Evolutionary conservation across 352 stramenopile genomes (phyloP), one percentile per base, ranked within the genome.

Genomic region (Pythium myriotylum): DNA sequence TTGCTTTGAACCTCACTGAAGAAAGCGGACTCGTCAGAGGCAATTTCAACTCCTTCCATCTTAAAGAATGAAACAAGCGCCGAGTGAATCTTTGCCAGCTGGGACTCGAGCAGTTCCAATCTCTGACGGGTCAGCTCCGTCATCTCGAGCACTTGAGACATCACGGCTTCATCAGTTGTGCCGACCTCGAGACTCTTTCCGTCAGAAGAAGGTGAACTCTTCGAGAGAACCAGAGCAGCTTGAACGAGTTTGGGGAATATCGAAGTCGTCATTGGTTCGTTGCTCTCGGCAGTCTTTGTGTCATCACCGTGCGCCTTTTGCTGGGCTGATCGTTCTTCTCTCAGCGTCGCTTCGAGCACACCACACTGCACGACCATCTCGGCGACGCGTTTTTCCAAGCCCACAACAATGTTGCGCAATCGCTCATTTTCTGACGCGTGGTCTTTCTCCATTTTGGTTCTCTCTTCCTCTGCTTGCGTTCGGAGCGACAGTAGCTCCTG

Each of bases 41-140:
- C 37, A 1, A 66, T 22, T 29, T 17, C 27, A 14, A 72, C 54
- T 4, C 47, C 48, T 20, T 83, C 65, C 10, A 66, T 62, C 23
- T 26, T 8, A 24, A 77, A 53, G 39, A 83, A 83, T 20, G 65
- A 73, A 7, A 33, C 54, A 4, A 80, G 54, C 1, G 39, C 19
- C 3, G 40, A 41, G 10, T 73, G 60, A 2, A 80, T 45, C 22
- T 52, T 54, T 2, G 45, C n/a, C 6, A 67, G 19, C 1, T 47
- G 58, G 17, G 49, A 29, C 1, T 45, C 54, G 4, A 14, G 43
- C 0, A 32, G 35, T 16, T 76, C 54, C 6, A 72, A 23, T 2
- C 41, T 24, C 3, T 12, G 7, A 13, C 52, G 50, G 1, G 61
- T 32, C 33, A 54, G 32, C 16, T 68, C 65, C 1, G 64, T 33